Base-by-base conservation (phyloP, 495 filamentous ascomycete species). In the Neurospora sp. region DNA sequence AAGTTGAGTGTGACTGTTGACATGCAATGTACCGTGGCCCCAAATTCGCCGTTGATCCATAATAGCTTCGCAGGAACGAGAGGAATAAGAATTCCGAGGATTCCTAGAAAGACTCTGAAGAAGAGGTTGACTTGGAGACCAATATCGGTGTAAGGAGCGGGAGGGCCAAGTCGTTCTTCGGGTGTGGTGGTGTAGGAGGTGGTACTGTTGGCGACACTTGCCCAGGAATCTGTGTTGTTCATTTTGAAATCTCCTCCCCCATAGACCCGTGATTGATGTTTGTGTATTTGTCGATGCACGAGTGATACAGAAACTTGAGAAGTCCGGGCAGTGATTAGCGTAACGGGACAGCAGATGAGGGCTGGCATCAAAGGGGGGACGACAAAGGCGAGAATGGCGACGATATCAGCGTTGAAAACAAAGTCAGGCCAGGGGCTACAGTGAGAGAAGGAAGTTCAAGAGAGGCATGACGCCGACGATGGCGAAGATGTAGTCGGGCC, bases 1-100 rank as follows among this genome's bases (percentile, higher is more conserved):
- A 91, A 8, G 79, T 95, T 94, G 77, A 89, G 78, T 11, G 92
- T 23, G 27, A 89, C 79, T 71, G 90, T 84, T 86, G 89, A 92
- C 74, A 84, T 77, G 74, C 94, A 89, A 54, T 97, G 84, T 66
- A 85, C 83, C 62, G 84, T 84, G 42, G 89, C 90, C 11, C 88
- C 87, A 69, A 91, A 80, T 75, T 93, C 92, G 5, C 85, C 86
- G 62, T 88, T 87, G 69, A 83, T 83, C 75, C 85, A 81, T 71
- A 92, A 87, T 69, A 90, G 86, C 23, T 85, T 78, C 12, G 89
- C 78, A 44, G 84, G 90, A 46, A 84, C 88, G 80, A 82, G 85
- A 79, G 85, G 86, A 69, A 93, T 78, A 16, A 89, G 72, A 40
- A 91, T 83, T 38, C 87, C 82, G 37, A 91, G 35, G 59, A 88